Base-by-base conservation (phyloP, 1,284 basidiomycete species). In the Moesziomyces aphidis region DNA sequence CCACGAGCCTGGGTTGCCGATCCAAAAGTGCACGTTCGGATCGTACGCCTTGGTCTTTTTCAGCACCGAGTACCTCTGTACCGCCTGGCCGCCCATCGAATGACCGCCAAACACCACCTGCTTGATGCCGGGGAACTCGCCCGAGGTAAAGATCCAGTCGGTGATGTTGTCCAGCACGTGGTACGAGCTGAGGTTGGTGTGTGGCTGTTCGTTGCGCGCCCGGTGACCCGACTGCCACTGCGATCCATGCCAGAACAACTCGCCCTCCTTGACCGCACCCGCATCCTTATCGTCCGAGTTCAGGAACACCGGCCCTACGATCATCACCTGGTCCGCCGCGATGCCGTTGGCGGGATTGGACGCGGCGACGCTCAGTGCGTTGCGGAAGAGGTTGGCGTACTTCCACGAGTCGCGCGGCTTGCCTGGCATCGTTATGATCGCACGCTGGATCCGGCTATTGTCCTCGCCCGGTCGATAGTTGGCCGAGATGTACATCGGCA, bases 1-100 rank as follows among this genome's bases (percentile, higher is more conserved):
- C 68, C 71, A 83, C 4, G 76, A 80, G 67, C 80, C 81, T 4
- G 82, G 82, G 43, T 83, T 83, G 24, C 78, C 82, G 21, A 82
- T 46, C 80, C 80, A 83, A 45, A 67, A 83, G 26, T 61, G 73
- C 42, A 83, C 26, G 34, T 78, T 80, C 50, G 52, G 46, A 42
- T 82, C 81, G 55, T 83, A 83, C 24, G 61, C 54, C 51, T 77
- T 79, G 46, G 68, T 57, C 61, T 79, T 78, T 43, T 79, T 79
- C 13, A 80, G 48, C 28, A 80, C n/a, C 0, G 81, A 69, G 47
- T 82, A 83, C 13, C 80, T 60, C 55, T 76, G 61, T 4, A 73
- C 51, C 1, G 78, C 76, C 39, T 82, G 80, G 4, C 69, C 82
- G 22, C 82, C 82, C 74, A 83, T 77, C 22, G 82, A 83, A 47